These are phyloP conservation scores for Candolleomyces aberdarensis DNA, from an alignment of 768 basidiomycete genomes.

Conservation along the genomic window DNA sequence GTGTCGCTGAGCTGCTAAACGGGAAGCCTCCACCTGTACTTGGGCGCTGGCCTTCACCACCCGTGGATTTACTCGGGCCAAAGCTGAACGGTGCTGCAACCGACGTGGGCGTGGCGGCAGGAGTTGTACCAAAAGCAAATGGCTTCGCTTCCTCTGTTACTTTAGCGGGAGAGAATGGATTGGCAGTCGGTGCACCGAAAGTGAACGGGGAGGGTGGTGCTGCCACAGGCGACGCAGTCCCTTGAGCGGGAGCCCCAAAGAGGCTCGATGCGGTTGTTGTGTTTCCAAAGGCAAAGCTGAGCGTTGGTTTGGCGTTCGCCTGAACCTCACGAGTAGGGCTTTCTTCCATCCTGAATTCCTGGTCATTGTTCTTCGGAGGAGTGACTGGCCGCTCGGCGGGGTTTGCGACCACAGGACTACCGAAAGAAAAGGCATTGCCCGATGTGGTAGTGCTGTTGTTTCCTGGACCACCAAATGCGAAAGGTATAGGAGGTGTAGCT, in stretches of 20 bases:
- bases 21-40: constrained; percentile 29
- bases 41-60: constrained; percentile 8
- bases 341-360: constrained; percentile 79
- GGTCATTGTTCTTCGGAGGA: constrained; percentile 59
- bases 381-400: constrained; percentile 51
- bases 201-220: constrained; percentile 28
- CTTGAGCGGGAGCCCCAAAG: constrained; percentile 27
- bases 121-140: constrained; percentile 47
- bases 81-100: constrained; percentile 6
- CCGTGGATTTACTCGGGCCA: constrained; percentile 6
- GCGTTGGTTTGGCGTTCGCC: constrained; percentile 39
- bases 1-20: constrained; percentile 39
- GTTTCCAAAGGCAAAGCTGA: constrained; percentile 47
- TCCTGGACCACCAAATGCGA: constrained; percentile 50
- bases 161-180: constrained; percentile 46
- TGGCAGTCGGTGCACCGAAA: constrained; percentile 39
- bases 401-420: constrained; percentile 28
- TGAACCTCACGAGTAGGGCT: constrained; percentile 69
- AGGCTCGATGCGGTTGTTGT: constrained; percentile 19
- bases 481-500: constrained; percentile 29
- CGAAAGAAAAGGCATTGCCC: constrained; percentile 55
- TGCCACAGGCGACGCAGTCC: constrained; percentile 17
- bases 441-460: constrained; percentile 42
- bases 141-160: constrained; percentile 44
- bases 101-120: constrained; percentile 26